Percentiles rank a stretch among this genome's conserved stretches.
Evolutionary conservation across 2,329 filamentous ascomycete species (phyloP).

Genomic region (Arthrobotrys iridis): DNA sequence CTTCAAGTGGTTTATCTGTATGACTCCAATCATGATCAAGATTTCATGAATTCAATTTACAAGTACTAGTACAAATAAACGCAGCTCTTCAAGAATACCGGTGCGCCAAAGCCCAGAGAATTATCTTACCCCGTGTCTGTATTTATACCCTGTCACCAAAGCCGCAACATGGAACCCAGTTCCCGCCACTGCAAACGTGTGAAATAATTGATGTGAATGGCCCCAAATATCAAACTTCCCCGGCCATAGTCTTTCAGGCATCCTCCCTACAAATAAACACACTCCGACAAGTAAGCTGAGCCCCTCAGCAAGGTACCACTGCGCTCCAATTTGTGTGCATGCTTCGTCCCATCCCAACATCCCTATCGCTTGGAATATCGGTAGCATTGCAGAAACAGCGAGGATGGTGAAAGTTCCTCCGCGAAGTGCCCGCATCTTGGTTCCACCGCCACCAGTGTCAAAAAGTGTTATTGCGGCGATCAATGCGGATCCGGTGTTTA

Average conservation of each 20-base stretch:
- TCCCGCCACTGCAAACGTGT: background rate
- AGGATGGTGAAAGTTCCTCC: slow-evolving; percentile 58
- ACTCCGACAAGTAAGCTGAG: slow-evolving; percentile 54
- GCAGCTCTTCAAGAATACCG: too few relatives aligned
- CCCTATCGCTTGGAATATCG: slow-evolving; percentile 57
- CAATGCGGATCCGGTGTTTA: slow-evolving; percentile 54
- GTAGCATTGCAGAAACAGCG: slow-evolving; percentile 59
- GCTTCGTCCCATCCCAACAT: slow-evolving; percentile 57
- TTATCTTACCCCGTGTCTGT: slow-evolving; percentile 4
- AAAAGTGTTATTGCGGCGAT: slow-evolving; percentile 55
- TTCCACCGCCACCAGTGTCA: slow-evolving; percentile 58
- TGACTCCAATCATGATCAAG: background rate
- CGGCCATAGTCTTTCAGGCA: slow-evolving; percentile 4
- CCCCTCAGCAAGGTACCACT: slow-evolving; percentile 57
- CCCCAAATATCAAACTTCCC: background rate
- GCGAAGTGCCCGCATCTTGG: slow-evolving; percentile 57
- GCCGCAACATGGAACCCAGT: slow-evolving; percentile 30
- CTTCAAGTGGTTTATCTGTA: background rate
- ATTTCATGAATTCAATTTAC: too few relatives aligned
- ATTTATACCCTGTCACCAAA: slow-evolving; percentile 15
- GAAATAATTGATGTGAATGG: slow-evolving; percentile 4
- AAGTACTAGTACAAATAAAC: slow-evolving; percentile 7
- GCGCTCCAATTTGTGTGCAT: slow-evolving; percentile 53
- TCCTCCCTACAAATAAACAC: slow-evolving; percentile 50
- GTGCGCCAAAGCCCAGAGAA: too few relatives aligned